phyloP scores from a whole-genome alignment of 2,329 filamentous ascomycete genomes.

The Pseudogymnoascus sp. region DNA sequence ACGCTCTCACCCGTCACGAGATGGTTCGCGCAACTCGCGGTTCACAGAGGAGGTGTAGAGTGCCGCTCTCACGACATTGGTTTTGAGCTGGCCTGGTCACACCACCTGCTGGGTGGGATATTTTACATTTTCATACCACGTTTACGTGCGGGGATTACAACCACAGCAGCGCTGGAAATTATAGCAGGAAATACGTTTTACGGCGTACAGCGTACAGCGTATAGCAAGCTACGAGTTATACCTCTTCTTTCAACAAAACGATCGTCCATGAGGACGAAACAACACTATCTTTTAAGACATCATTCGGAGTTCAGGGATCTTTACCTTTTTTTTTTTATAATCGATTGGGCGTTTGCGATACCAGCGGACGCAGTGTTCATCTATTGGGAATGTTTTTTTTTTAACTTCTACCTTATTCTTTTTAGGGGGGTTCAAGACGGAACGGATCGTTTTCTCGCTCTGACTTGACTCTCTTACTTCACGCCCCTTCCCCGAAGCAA shows the following conservation, averaged over 20 bases:
- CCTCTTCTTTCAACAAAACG: no score
- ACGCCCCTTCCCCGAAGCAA: neutral
- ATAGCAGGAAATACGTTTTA: neutral
- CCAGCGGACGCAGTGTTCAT: no score
- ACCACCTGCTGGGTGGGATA: neutral
- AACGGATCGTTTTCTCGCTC: no score
- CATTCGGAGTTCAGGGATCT: neutral
- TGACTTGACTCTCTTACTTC: neutral
- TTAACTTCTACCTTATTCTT: neutral
- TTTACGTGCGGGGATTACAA: neutral
- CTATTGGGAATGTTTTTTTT: neutral
- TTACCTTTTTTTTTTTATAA: neutral
- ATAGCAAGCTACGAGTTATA: neutral
- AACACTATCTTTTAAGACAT: neutral
- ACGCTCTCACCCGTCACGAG: conserved; percentile 37
- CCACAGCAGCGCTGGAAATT: neutral
- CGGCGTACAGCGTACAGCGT: neutral
- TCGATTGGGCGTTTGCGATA: no score
- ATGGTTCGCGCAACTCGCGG: conserved; percentile 38
- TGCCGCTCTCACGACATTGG: neutral
- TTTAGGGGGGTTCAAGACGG: neutral
- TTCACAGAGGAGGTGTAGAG: conserved; percentile 40
- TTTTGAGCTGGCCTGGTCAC: neutral
- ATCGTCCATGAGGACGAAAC: neutral
- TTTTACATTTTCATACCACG: neutral